Evolutionary conservation across 768 basidiomycete genomes (phyloP), one percentile per base, ranked within the genome.

Genomic region (Russula brevipes): DNA sequence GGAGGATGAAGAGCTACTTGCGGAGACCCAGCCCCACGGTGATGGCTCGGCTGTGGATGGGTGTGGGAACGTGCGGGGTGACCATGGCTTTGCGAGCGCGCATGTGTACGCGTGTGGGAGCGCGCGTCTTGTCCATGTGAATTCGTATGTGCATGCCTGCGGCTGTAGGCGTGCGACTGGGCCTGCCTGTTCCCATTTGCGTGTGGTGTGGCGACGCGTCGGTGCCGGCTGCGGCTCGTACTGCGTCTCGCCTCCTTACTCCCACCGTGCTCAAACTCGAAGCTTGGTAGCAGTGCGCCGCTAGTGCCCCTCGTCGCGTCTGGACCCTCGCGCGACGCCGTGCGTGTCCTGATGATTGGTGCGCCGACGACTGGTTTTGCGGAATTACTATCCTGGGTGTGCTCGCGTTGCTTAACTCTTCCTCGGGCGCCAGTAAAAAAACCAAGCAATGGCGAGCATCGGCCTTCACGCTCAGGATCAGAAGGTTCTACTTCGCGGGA

Each of bases 381-480:
- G 2, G 52, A 42, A n/a, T 10, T 41, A 16, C 46, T 19, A 16
- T 38, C 42, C n/a, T 46, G 42, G 17, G 57, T 30, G 30, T 57
- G 55, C 16, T 46, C 41, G 19, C 63, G 59, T 36, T 59, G 67
- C 45, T 62, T 63, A 59, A 55, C 30, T 31, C 59, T 60, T 8
- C 69, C 60, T 10, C 70, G 57, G 41, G 63, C 67, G 39, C 67
- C 61, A 17, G 72, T 65, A 33, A 69, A 68, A 17, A 73, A 60
- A 5, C 72, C 71, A 52, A 74, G 70, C 5, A 75, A 59, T 9
- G 74, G 74, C n/a, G 74, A 75, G 62, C 74, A 75, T 44, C 74
- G 66, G 16, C 73, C 74, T 38, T 66, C 69, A 61, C 68, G 69
- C 60, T 72, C 68, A 42, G 59, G 45, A 57, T 65, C 61, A 51